Conservation (phyloP, 257 asterid genomes). For the Verbascum thapsus region DNA sequence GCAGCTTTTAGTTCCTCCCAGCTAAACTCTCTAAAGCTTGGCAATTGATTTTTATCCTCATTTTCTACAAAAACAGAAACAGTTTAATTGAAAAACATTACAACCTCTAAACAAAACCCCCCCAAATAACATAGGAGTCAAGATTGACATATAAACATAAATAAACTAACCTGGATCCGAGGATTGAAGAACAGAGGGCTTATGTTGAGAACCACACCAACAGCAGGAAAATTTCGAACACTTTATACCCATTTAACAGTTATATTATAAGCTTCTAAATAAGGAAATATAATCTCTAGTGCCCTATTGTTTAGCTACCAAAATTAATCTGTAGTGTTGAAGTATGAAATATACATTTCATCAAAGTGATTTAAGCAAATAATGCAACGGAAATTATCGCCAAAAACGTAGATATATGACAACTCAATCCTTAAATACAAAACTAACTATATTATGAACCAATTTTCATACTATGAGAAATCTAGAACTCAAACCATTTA, state of each 20-base stretch:
- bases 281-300: neutral
- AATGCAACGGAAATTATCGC: no score
- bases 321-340: constrained; percentile 29
- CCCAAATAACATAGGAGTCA: neutral
- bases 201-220: constrained; percentile 60
- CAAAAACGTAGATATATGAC: no score
- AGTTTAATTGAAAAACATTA: constrained; percentile 7
- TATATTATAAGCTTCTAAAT: constrained; percentile 16
- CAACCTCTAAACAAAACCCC: constrained; percentile 24
- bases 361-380: no score
- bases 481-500: no score
- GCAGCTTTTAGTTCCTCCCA: constrained; percentile 62
- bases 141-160: neutral
- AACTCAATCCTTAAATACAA: no score
- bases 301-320: constrained; percentile 13
- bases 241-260: constrained; percentile 49
- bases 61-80: constrained; percentile 39
- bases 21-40: constrained; percentile 51
- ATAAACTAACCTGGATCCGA: constrained; percentile 45
- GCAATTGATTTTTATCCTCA: constrained; percentile 46
- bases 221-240: constrained; percentile 63
- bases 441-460: no score
- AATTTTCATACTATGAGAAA: no score
- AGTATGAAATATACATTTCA: constrained; percentile 2
- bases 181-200: constrained; percentile 55